Evolutionary conservation across 202 grass and related monocot species (phyloP).

Genomic region (Digitaria exilis): DNA sequence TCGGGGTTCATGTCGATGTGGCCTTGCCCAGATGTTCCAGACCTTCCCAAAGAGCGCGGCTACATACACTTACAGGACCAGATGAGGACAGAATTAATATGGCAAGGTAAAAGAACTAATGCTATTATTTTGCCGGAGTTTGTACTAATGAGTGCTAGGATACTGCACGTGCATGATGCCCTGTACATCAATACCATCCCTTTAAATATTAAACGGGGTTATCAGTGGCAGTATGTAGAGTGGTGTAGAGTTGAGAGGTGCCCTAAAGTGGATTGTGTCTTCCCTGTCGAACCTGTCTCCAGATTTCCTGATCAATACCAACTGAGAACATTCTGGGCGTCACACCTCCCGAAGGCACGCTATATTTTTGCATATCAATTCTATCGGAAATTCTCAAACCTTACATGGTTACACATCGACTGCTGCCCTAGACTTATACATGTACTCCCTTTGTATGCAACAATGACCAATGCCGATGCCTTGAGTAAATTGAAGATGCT

Average conservation of each 20-base stretch:
- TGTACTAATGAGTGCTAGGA: fast-evolving
- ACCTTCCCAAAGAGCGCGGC: background rate
- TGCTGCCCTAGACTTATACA: background rate
- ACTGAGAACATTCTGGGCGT: background rate
- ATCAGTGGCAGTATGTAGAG: fast-evolving
- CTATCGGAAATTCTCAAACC: fast-evolving
- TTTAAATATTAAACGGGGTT: background rate
- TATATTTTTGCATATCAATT: background rate
- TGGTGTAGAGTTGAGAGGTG: slow-evolving; percentile 23
- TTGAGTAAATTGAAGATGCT: background rate
- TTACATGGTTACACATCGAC: background rate
- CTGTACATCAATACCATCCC: background rate
- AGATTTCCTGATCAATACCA: no score
- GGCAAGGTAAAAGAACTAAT: background rate
- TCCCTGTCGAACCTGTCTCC: no score
- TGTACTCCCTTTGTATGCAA: background rate
- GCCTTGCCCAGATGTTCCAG: background rate
- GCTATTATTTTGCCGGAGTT: background rate
- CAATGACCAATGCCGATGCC: no score
- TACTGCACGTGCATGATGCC: background rate
- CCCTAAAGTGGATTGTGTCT: background rate
- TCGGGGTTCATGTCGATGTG: background rate
- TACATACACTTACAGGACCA: slow-evolving; percentile 28
- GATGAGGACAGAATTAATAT: background rate
- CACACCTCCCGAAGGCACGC: background rate